Percentiles rank a stretch among this genome's conserved stretches.
Evolutionary conservation across 2,329 filamentous ascomycete genomes (phyloP).

Genomic region (Seiridium cupressi): DNA sequence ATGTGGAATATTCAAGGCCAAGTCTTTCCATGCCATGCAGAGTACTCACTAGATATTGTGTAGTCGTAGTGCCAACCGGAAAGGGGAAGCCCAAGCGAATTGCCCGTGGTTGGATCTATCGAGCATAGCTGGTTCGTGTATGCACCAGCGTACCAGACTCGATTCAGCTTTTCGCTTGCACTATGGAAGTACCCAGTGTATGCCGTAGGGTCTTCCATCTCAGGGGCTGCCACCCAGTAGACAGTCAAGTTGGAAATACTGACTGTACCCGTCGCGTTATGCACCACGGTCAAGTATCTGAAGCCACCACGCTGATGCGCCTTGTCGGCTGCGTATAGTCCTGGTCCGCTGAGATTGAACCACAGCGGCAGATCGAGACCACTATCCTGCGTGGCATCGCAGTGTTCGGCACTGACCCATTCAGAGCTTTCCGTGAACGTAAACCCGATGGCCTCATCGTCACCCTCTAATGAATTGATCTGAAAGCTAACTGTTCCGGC

Average conservation of each 20-base stretch:
- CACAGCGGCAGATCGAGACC: not conserved
- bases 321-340: not conserved
- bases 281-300: not conserved
- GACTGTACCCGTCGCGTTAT: not conserved
- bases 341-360: not conserved
- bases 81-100: not conserved
- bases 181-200: conserved; percentile 6
- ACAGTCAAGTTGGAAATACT: conserved; percentile 2
- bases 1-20: no score
- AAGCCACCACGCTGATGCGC: not conserved
- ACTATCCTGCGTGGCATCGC: not conserved
- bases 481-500: not conserved
- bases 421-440: conserved; percentile 4
- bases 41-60: not conserved
- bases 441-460: not conserved
- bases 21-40: no score
- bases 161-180: not conserved
- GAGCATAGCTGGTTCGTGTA: conserved; percentile 7
- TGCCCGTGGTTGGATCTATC: not conserved
- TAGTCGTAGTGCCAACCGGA: not conserved
- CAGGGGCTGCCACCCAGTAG: not conserved
- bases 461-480: not conserved
- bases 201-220: not conserved
- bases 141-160: conserved; percentile 3
- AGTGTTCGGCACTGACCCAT: conserved; percentile 3